These are phyloP conservation scores for Penicillium fimorum DNA, from an alignment of 495 filamentous ascomycete species.

Conservation along the genomic window DNA sequence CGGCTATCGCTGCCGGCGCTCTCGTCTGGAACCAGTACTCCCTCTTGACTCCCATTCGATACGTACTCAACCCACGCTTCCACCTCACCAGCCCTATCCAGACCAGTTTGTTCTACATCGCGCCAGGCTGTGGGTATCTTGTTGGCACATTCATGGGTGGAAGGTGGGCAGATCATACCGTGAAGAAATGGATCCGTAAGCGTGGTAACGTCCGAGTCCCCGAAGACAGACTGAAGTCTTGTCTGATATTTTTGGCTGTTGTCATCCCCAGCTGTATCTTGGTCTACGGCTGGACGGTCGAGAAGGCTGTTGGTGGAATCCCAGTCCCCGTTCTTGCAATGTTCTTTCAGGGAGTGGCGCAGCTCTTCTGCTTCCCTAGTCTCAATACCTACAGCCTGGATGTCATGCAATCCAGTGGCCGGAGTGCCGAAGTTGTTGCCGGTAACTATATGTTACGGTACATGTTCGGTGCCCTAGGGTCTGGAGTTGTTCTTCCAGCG, in stretches of 20 bases:
- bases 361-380: constrained; percentile 70
- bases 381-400: constrained; percentile 76
- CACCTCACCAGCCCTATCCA: constrained; percentile 63
- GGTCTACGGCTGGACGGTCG: constrained; percentile 70
- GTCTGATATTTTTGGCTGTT: constrained; percentile 57
- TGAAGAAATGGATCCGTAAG: constrained; percentile 60
- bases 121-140: constrained; percentile 69
- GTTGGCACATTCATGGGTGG: constrained; percentile 69
- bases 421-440: constrained; percentile 66
- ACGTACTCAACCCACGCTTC: constrained; percentile 72
- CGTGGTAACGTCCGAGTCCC: constrained; percentile 58
- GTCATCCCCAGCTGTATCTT: constrained; percentile 65
- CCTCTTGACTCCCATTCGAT: constrained; percentile 70
- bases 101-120: constrained; percentile 70
- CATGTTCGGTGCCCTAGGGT: constrained; percentile 62
- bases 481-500: constrained; percentile 64
- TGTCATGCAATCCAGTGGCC: constrained; percentile 59
- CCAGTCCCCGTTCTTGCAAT: constrained; percentile 66
- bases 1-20: constrained; percentile 56
- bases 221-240: constrained; percentile 66
- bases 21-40: constrained; percentile 75
- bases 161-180: constrained; percentile 64
- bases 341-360: constrained; percentile 69
- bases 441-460: constrained; percentile 74
- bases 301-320: constrained; percentile 64